A percentile compares a stretch with the other conserved stretches of the same genome.
Conservation (phyloP, 2,329 filamentous ascomycete genomes). For the Emericellopsis cladophorae region DNA sequence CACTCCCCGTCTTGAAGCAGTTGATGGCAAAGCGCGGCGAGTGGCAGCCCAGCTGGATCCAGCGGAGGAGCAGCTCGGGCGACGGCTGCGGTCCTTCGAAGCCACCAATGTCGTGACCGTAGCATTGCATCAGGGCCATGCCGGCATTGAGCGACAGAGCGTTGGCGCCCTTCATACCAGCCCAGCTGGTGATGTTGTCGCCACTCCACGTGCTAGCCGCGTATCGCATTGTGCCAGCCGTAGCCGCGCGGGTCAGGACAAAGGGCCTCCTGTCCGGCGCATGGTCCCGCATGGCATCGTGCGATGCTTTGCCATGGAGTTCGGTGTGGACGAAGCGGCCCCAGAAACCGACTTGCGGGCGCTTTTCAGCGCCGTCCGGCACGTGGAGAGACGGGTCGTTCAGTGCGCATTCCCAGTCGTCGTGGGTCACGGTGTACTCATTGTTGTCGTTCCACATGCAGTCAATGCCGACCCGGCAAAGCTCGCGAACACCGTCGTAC, state of each 20-base stretch:
- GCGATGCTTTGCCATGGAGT: slow-evolving; percentile 56
- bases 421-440: slow-evolving; percentile 55
- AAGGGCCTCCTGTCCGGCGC: slow-evolving; percentile 51
- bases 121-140: slow-evolving; percentile 55
- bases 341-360: slow-evolving; percentile 51
- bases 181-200: slow-evolving; percentile 64
- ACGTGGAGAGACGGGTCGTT: slow-evolving; percentile 24
- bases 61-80: slow-evolving; percentile 58
- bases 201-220: slow-evolving; percentile 63
- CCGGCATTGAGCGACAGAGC: slow-evolving; percentile 56
- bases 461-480: slow-evolving; percentile 53
- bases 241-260: slow-evolving; percentile 58
- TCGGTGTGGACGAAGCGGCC: slow-evolving; percentile 58
- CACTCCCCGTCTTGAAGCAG: slow-evolving; percentile 60
- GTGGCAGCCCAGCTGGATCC: slow-evolving; percentile 60
- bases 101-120: slow-evolving; percentile 63
- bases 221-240: slow-evolving; percentile 57
- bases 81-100: slow-evolving; percentile 63
- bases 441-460: slow-evolving; percentile 75
- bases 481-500: slow-evolving; percentile 51
- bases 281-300: slow-evolving; percentile 49
- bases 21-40: slow-evolving; percentile 64
- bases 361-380: slow-evolving; percentile 18
- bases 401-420: slow-evolving; percentile 51
- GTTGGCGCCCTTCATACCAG: slow-evolving; percentile 59